Evolutionary conservation across 768 basidiomycete species (phyloP).

Genomic region (Lyophyllum shimeji): DNA sequence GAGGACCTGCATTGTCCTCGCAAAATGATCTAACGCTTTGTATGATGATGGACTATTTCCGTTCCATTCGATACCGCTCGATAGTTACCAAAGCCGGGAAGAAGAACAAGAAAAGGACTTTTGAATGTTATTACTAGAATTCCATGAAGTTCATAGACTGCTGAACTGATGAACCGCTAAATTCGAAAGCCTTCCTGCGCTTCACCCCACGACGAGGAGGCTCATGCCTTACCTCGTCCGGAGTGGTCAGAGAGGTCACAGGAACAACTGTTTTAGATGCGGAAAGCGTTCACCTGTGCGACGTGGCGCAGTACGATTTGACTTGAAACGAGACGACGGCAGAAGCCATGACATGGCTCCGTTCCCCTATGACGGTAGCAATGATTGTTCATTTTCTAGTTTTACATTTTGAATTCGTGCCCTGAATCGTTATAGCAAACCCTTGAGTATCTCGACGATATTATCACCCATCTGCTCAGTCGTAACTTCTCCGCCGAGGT

Average conservation of each 20-base stretch:
- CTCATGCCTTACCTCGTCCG: too few species aligned
- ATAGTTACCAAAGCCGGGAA: neutral
- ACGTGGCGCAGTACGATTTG: neutral
- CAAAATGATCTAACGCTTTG: slow-evolving; percentile 29
- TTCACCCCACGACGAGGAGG: too few species aligned
- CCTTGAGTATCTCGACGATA: slow-evolving; percentile 71
- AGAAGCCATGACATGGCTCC: too few species aligned
- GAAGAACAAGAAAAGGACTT: neutral
- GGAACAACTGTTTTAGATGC: too few species aligned
- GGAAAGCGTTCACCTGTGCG: neutral
- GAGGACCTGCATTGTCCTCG: slow-evolving; percentile 66
- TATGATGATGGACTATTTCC: neutral
- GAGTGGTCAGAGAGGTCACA: too few species aligned
- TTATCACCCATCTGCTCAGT: slow-evolving; percentile 85
- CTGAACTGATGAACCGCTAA: neutral
- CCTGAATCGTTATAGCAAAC: slow-evolving; percentile 39
- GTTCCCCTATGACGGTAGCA: too few species aligned
- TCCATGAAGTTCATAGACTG: neutral
- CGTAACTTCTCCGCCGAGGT: slow-evolving; percentile 76
- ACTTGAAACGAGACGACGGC: too few species aligned
- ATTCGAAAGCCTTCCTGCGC: too few species aligned
- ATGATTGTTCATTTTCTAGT: neutral
- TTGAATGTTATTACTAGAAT: neutral
- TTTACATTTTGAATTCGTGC: slow-evolving; percentile 2
- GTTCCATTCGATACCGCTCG: neutral